phyloP scores from a whole-genome alignment of 2,329 filamentous ascomycete species.

The Sporothrix brunneoviolacea region DNA sequence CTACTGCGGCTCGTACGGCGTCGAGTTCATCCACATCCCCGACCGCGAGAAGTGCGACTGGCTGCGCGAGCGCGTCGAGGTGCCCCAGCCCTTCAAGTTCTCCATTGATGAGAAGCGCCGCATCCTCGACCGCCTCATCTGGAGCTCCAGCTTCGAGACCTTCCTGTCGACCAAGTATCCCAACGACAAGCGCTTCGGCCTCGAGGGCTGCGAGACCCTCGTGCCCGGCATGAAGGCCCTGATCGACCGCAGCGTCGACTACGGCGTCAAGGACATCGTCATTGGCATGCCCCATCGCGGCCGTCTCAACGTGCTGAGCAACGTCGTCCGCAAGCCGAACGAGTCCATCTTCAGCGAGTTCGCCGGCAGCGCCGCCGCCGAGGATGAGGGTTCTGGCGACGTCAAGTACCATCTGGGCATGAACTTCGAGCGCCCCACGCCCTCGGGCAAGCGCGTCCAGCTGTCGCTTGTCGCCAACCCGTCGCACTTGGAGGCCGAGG shows the following conservation, averaged over 20 bases:
- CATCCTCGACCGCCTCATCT: conserved; percentile 94
- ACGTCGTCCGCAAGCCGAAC: conserved; percentile 98
- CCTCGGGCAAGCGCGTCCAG: conserved; percentile 98
- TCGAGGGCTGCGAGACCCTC: conserved; percentile 93
- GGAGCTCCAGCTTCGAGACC: conserved; percentile 94
- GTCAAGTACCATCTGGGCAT: conserved; percentile 99
- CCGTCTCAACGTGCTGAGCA: conserved; percentile 93
- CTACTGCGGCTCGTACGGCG: conserved; percentile 95
- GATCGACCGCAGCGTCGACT: conserved; percentile 96
- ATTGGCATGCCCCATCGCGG: conserved; percentile 99
- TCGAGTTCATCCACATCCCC: conserved; percentile 98
- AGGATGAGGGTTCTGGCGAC: conserved; percentile 94
- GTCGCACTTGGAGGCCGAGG: conserved; percentile 95
- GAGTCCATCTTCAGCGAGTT: conserved; percentile 99
- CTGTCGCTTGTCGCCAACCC: conserved; percentile 97
- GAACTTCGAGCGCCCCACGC: conserved; percentile 98
- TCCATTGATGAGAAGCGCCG: conserved; percentile 97
- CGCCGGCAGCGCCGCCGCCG: conserved; percentile 75
- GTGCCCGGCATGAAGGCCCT: conserved; percentile 99
- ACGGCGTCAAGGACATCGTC: conserved; percentile 97
- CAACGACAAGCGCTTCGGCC: conserved; percentile 98
- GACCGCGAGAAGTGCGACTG: conserved; percentile 97
- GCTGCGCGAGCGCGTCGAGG: conserved; percentile 90
- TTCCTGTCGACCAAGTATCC: conserved; percentile 97
- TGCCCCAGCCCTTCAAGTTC: conserved; percentile 93